Conservation (phyloP, 1,284 basidiomycete genomes). For the Rhodotorula sp. region DNA sequence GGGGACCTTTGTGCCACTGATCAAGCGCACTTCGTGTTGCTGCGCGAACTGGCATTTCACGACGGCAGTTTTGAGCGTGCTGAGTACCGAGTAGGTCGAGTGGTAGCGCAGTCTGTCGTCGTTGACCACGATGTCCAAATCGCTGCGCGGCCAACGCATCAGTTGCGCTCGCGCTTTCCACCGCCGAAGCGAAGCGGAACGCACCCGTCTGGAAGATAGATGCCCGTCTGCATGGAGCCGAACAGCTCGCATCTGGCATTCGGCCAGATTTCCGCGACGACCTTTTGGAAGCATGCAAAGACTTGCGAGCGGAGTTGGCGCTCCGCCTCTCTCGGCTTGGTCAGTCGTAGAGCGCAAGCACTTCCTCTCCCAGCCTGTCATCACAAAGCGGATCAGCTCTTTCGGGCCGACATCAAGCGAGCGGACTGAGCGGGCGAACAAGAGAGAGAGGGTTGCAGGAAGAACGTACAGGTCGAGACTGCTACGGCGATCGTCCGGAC, state of each 20-base stretch:
- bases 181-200: background rate
- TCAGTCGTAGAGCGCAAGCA: too few relatives aligned
- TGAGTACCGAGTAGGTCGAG: background rate
- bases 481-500: too few relatives aligned
- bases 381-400: too few relatives aligned
- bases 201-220: slow-evolving; percentile 20
- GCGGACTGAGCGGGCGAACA: too few relatives aligned
- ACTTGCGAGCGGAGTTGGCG: background rate
- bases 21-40: background rate
- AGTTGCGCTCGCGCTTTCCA: too few relatives aligned
- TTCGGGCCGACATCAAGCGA: too few relatives aligned
- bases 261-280: slow-evolving; percentile 7
- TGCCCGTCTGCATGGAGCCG: slow-evolving; percentile 6
- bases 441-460: too few relatives aligned
- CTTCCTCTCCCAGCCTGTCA: too few relatives aligned
- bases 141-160: background rate
- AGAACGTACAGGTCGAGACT: too few relatives aligned
- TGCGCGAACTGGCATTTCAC: background rate
- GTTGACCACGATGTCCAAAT: slow-evolving; percentile 18
- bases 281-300: background rate
- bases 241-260: slow-evolving; percentile 4
- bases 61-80: background rate
- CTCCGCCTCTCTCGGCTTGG: too few relatives aligned
- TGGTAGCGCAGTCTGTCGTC: background rate
- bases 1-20: slow-evolving; percentile 3